Conservation (phyloP, 345 rosid genomes). For the Aethionema arabicum region DNA sequence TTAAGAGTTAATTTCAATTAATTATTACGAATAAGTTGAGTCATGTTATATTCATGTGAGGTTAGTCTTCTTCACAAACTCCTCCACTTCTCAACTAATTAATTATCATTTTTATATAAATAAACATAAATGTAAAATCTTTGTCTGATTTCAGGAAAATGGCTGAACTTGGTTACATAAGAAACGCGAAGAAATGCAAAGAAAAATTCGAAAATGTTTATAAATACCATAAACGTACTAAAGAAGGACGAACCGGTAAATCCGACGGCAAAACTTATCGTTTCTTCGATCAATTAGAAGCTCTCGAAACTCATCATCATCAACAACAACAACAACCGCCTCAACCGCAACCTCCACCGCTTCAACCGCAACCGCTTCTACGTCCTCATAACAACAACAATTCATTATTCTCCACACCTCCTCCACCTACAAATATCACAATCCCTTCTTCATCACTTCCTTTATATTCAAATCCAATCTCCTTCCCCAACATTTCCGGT, state of each 20-base stretch:
- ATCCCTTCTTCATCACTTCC: slow-evolving; percentile 33
- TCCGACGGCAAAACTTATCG: slow-evolving; percentile 69
- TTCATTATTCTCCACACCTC: slow-evolving; percentile 34
- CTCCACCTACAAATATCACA: slow-evolving; percentile 33
- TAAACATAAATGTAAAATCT: background rate
- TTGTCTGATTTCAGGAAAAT: slow-evolving; percentile 51
- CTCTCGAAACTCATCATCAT: slow-evolving; percentile 44
- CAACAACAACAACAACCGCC: slow-evolving; percentile 21
- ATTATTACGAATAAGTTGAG: slow-evolving; percentile 30
- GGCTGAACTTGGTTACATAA: slow-evolving; percentile 66
- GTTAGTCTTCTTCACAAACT: slow-evolving; percentile 25
- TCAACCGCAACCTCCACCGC: slow-evolving; percentile 19
- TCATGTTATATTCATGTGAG: slow-evolving; percentile 37
- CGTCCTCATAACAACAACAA: slow-evolving; percentile 28
- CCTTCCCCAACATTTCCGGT: slow-evolving; percentile 39
- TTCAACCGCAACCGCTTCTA: slow-evolving; percentile 7
- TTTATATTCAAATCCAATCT: slow-evolving; percentile 28
- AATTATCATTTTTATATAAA: background rate
- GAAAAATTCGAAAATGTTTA: slow-evolving; percentile 94
- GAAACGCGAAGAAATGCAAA: slow-evolving; percentile 85
- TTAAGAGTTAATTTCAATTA: slow-evolving; percentile 21
- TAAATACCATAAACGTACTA: slow-evolving; percentile 90
- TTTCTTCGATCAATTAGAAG: slow-evolving; percentile 80
- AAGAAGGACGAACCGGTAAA: slow-evolving; percentile 74
- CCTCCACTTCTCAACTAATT: slow-evolving; percentile 24